These are phyloP conservation scores for Ustilago shanxiensis DNA, from an alignment of 1,284 basidiomycete genomes.

Conservation along the genomic window DNA sequence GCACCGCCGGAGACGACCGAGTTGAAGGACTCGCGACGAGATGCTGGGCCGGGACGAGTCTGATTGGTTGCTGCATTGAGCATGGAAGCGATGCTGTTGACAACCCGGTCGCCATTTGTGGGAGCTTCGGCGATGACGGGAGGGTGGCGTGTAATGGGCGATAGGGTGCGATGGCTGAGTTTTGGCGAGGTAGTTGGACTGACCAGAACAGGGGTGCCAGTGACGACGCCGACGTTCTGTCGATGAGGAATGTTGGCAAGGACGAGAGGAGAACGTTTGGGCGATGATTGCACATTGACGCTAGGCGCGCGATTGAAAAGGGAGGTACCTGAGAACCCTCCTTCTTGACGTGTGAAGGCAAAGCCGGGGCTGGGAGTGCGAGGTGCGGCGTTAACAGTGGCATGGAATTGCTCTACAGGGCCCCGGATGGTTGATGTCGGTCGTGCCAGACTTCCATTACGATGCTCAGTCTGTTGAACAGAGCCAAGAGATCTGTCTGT, in stretches of 20 bases:
- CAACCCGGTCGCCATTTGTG: slow-evolving; percentile 28
- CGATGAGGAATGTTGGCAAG: slow-evolving; percentile 19
- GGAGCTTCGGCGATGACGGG: slow-evolving; percentile 31
- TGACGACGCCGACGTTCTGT: slow-evolving; percentile 8
- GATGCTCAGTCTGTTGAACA: not conserved
- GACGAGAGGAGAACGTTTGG: slow-evolving; percentile 45
- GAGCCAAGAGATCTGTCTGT: slow-evolving; percentile 20
- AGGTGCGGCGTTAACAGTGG: slow-evolving; percentile 14
- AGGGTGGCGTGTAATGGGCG: slow-evolving; percentile 34
- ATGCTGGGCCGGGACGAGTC: slow-evolving; percentile 29
- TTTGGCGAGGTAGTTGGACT: slow-evolving; percentile 47
- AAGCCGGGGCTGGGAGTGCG: slow-evolving; percentile 39
- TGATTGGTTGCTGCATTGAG: slow-evolving; percentile 18
- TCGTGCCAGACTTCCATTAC: not conserved
- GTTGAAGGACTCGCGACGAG: slow-evolving; percentile 50
- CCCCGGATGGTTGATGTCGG: slow-evolving; percentile 24
- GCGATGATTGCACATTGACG: slow-evolving; percentile 37
- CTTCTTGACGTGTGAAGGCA: slow-evolving; percentile 18
- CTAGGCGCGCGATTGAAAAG: slow-evolving; percentile 36
- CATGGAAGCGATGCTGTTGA: slow-evolving; percentile 50
- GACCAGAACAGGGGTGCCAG: slow-evolving; percentile 19
- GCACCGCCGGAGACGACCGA: slow-evolving; percentile 28
- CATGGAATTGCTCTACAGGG: slow-evolving; percentile 40
- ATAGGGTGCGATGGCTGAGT: slow-evolving; percentile 42
- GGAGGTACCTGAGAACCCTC: slow-evolving; percentile 15